Evolutionary conservation across 192 early-diverging fungal species (phyloP), one percentile per base, ranked within the genome.

Genomic region (Funneliformis mosseae): DNA sequence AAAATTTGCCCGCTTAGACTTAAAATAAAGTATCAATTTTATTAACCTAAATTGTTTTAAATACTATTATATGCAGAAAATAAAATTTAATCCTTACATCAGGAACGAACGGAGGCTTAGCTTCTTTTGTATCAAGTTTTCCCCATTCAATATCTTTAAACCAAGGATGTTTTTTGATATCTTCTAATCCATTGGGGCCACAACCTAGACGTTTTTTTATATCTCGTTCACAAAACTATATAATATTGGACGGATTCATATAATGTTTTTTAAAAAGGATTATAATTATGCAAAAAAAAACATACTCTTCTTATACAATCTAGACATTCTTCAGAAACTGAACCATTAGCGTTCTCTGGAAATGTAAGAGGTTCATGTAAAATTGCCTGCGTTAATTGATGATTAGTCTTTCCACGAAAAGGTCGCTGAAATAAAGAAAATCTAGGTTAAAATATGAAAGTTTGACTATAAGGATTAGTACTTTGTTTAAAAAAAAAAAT

Each of bases 1-100:
- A 84, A 98, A 98, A 82, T 99, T 99, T 64, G 95, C 92, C 25
- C 91, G 86, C 82, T 97, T 95, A 69, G 89, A 87, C 94, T 96
- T 81, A 16, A 67, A 78, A 67, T 67, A 8, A 68, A 27, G 8
- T 21, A 28, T 11, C 33, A 8, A 28, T 21, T 12, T 69, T 43
- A 46, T 43, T 42, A 41, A 27, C 23, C 10, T 41, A 81, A 16
- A 8, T 39, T 39, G 70, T 11, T 64, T 48, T 33, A 41, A 61
- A n/a, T 21, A 71, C 18, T 33, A 7, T 21, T 75, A 68, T 61
- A 74, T 45, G 23, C 28, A 46, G 3, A 39, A 64, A 3, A 69
- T 39, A 25, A 64, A 12, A 63, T 33, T 12, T 45, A 88, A 55
- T 21, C 21, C 89, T 89, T 88, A 94, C 93, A 85, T 94, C 93